A percentile compares a stretch with the other conserved stretches of the same genome.
Conservation (phyloP, 2,329 filamentous ascomycete species). For the Calonectria pauciramosa region DNA sequence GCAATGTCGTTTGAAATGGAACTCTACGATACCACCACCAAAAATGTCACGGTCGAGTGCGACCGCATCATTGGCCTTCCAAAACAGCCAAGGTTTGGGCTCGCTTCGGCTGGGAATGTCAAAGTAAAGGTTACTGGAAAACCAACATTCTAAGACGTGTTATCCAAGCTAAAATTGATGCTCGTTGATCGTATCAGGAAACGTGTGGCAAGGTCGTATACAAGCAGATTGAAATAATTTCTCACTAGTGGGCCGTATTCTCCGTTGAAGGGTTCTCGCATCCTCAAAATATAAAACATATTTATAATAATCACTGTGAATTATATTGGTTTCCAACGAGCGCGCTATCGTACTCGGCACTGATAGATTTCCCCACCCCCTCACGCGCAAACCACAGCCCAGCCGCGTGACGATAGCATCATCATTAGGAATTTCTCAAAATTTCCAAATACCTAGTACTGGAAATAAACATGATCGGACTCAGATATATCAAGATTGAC, state of each 20-base stretch:
- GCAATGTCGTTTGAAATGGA: background rate
- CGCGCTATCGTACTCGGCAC: too few species aligned
- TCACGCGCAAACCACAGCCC: background rate
- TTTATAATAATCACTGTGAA: too few species aligned
- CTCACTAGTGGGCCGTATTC: too few species aligned
- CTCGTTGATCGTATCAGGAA: background rate
- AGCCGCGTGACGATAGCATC: background rate
- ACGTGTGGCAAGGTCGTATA: background rate
- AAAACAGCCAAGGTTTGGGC: background rate
- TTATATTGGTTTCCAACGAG: too few species aligned
- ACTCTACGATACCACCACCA: background rate
- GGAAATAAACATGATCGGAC: background rate
- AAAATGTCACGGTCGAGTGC: background rate
- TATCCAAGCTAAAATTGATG: background rate
- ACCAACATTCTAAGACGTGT: background rate
- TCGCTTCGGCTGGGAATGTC: background rate
- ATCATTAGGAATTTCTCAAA: background rate
- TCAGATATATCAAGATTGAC: background rate
- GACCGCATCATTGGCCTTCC: background rate
- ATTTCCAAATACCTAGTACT: background rate
- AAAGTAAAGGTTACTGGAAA: background rate
- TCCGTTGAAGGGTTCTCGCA: too few species aligned
- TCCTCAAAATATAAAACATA: too few species aligned
- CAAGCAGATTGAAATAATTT: background rate
- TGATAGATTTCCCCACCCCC: background rate